Percentiles rank a stretch among this genome's conserved stretches.
phyloP scores from a whole-genome alignment of 2,329 filamentous ascomycete genomes.

The Aspergillus flavus region DNA sequence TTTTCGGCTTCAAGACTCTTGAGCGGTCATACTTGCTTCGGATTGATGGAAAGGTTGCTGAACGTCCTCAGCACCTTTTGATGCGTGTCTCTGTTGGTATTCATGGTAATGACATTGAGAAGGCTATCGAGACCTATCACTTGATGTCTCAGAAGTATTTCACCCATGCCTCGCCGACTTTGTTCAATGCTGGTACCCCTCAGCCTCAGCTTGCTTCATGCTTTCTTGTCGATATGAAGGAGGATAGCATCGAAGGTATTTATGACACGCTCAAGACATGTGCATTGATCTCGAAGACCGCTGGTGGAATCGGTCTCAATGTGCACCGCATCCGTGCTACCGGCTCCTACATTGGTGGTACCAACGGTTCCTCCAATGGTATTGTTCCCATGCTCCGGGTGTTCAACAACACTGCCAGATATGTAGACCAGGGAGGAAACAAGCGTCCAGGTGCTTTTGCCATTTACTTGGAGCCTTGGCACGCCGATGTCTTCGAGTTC shows the following conservation, averaged over 20 bases:
- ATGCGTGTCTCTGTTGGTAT: slow-evolving; percentile 99
- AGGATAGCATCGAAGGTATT: slow-evolving; percentile 98
- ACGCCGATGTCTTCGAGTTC: slow-evolving; percentile 96
- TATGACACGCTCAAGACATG: slow-evolving; percentile 99
- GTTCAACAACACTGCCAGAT: slow-evolving; percentile 98
- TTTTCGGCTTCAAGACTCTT: slow-evolving; percentile 99
- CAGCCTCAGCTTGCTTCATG: slow-evolving; percentile 94
- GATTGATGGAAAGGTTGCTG: slow-evolving; percentile 92
- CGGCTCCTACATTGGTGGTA: slow-evolving; percentile 96
- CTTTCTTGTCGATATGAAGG: slow-evolving; percentile 99
- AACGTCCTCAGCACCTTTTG: slow-evolving; percentile 98
- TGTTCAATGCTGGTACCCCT: slow-evolving; percentile 97
- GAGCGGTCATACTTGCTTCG: slow-evolving; percentile 97
- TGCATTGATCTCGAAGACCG: slow-evolving; percentile 99
- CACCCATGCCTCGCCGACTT: slow-evolving; percentile 94
- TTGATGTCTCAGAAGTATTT: slow-evolving; percentile 99
- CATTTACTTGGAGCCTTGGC: slow-evolving; percentile 99
- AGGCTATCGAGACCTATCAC: slow-evolving; percentile 96
- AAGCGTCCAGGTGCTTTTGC: slow-evolving; percentile 98
- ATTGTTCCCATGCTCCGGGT: slow-evolving; percentile 97
- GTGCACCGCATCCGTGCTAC: slow-evolving; percentile 96
- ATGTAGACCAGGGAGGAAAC: slow-evolving; percentile 98
- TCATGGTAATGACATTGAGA: slow-evolving; percentile 92
- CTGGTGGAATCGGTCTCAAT: slow-evolving; percentile 95
- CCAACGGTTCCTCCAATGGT: slow-evolving; percentile 97